These are phyloP conservation scores for Paraconiothyrium sp. DNA, from an alignment of 2,329 filamentous ascomycete species.

Conservation along the genomic window DNA sequence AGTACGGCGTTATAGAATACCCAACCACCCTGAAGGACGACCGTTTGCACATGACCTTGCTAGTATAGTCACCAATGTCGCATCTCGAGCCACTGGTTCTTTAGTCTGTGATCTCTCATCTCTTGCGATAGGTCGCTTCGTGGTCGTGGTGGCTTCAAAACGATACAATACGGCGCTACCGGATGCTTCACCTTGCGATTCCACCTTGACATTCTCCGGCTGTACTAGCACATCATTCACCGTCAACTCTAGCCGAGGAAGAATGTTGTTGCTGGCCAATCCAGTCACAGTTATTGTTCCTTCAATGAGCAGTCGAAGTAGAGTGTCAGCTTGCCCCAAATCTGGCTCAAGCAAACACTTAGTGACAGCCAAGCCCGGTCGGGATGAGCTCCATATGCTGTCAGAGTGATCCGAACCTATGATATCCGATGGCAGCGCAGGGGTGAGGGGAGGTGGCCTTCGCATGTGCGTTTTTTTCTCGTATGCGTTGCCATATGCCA, in stretches of 20 bases:
- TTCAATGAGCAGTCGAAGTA: not conserved
- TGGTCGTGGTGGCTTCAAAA: not conserved
- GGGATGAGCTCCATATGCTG: not conserved
- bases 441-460: constrained; percentile 21
- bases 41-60: constrained; percentile 4
- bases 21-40: constrained; percentile 8
- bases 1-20: not conserved
- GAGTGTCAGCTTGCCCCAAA: no score
- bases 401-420: not conserved
- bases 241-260: not conserved
- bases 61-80: constrained; percentile 1
- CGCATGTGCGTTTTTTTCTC: constrained; percentile 29
- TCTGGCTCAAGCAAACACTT: not conserved
- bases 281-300: not conserved
- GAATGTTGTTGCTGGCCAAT: no score
- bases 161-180: not conserved
- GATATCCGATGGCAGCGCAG: constrained; percentile 25
- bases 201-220: not conserved
- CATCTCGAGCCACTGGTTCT: constrained; percentile 3
- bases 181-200: not conserved
- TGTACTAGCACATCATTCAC: not conserved
- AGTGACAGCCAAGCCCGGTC: not conserved
- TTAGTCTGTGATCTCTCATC: constrained; percentile 1
- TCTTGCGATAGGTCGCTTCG: not conserved
- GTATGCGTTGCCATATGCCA: constrained; percentile 33